phyloP scores from a whole-genome alignment of 495 filamentous ascomycete species.

The Neurospora sp. region DNA sequence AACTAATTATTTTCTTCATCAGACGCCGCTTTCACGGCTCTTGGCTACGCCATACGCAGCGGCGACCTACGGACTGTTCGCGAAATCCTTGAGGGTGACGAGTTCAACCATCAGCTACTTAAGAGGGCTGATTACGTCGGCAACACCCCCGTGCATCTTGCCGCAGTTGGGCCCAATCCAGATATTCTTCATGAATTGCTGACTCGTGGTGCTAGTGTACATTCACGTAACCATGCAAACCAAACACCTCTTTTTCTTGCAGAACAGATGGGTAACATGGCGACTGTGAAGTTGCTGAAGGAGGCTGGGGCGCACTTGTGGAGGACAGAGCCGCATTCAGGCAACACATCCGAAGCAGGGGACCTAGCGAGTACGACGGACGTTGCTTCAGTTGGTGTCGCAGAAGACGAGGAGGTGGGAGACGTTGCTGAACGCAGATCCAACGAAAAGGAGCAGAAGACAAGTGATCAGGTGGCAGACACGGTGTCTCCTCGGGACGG shows the following conservation, averaged over 20 bases:
- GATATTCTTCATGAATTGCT: conserved; percentile 65
- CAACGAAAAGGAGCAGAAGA: neutral
- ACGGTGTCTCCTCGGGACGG: neutral
- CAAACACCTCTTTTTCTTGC: conserved; percentile 78
- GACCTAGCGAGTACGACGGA: conserved; percentile 4
- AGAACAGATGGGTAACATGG: conserved; percentile 41
- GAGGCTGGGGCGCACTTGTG: conserved; percentile 29
- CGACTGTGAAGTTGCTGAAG: conserved; percentile 52
- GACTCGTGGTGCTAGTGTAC: conserved; percentile 71
- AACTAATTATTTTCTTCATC: neutral
- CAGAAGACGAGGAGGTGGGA: neutral
- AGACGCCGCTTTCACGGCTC: conserved; percentile 52
- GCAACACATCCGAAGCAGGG: conserved; percentile 7
- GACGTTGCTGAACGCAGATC: neutral
- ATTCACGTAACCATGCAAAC: conserved; percentile 68
- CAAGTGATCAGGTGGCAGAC: neutral
- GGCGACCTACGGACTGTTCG: conserved; percentile 55
- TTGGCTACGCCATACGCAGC: conserved; percentile 73
- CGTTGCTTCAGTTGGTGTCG: neutral
- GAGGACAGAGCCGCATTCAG: conserved; percentile 14
- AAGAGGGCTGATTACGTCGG: conserved; percentile 78
- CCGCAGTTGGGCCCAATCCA: conserved; percentile 35
- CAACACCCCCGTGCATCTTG: conserved; percentile 69
- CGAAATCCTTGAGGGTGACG: conserved; percentile 56
- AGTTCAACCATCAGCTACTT: conserved; percentile 48